phyloP scores from a whole-genome alignment of 768 basidiomycete species.

The Suillus subaureus region DNA sequence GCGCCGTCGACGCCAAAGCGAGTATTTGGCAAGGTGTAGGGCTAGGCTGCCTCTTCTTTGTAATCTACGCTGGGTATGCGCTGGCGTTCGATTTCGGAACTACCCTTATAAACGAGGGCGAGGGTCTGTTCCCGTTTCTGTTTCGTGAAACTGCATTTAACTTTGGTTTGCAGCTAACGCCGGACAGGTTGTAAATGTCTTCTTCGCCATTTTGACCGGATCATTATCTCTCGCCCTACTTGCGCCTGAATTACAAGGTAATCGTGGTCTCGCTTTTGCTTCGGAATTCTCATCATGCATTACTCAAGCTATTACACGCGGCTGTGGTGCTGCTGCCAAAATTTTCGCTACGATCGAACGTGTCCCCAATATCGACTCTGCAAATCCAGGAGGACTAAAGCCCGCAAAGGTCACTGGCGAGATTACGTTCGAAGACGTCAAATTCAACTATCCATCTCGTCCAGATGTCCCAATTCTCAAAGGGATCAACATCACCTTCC shows the following conservation, averaged over 20 bases:
- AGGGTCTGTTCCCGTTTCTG: conserved; percentile 21
- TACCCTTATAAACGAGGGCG: conserved; percentile 43
- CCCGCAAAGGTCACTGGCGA: conserved; percentile 45
- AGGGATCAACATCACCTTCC: conserved; percentile 42
- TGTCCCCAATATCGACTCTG: conserved; percentile 55
- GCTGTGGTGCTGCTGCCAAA: conserved; percentile 56
- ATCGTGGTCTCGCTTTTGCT: neutral
- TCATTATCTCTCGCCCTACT: conserved; percentile 56
- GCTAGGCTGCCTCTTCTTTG: conserved; percentile 49
- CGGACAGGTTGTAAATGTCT: conserved; percentile 56
- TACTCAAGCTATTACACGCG: conserved; percentile 45
- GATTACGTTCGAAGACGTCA: conserved; percentile 50
- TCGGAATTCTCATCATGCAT: neutral
- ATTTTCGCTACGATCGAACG: conserved; percentile 58
- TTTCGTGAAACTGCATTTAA: conserved; percentile 1
- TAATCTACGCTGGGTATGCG: conserved; percentile 45
- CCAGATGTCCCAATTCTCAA: conserved; percentile 52
- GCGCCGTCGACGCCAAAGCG: conserved; percentile 35
- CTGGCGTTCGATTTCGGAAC: conserved; percentile 52
- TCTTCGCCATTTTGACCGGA: conserved; percentile 52
- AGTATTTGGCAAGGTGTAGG: conserved; percentile 40
- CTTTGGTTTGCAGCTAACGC: conserved; percentile 29
- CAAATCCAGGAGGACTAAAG: conserved; percentile 42
- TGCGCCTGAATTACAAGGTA: conserved; percentile 52
- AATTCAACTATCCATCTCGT: conserved; percentile 56